Percentiles rank a stretch among this genome's conserved stretches.
phyloP scores from a whole-genome alignment of 83 land plant species.

The Larix sibirica region DNA sequence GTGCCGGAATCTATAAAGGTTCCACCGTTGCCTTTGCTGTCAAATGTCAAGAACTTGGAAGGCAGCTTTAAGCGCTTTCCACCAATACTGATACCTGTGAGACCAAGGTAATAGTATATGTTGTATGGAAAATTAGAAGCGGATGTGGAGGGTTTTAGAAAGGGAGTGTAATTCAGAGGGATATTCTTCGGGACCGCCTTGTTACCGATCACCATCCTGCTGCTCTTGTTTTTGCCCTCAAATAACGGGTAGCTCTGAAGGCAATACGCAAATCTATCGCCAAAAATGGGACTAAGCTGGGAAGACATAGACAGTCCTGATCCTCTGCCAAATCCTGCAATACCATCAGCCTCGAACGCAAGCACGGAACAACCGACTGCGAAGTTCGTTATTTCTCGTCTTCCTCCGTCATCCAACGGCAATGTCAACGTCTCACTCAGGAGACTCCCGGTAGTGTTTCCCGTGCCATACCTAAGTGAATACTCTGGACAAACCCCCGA shows the following conservation, averaged over 20 bases:
- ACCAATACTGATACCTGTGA: slow-evolving; percentile 32
- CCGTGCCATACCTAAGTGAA: too few relatives aligned
- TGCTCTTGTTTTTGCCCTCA: slow-evolving; percentile 41
- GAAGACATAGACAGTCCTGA: slow-evolving; percentile 42
- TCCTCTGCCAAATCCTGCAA: slow-evolving; percentile 58
- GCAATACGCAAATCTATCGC: slow-evolving; percentile 58
- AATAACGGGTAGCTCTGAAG: slow-evolving; percentile 43
- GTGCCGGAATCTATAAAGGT: slow-evolving; percentile 57
- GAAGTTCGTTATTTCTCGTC: too few relatives aligned
- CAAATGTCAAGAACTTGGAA: slow-evolving; percentile 29
- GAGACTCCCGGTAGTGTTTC: too few relatives aligned
- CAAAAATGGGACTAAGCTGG: slow-evolving; percentile 29
- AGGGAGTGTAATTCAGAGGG: slow-evolving; percentile 38
- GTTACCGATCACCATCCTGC: slow-evolving; percentile 43
- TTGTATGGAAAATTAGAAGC: too few relatives aligned
- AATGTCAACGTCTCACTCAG: too few relatives aligned
- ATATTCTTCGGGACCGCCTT: slow-evolving; percentile 29
- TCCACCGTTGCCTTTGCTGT: slow-evolving; percentile 50
- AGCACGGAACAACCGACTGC: too few relatives aligned
- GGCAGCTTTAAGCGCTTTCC: slow-evolving; percentile 24
- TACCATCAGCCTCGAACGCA: too few relatives aligned
- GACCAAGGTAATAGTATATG: slow-evolving; percentile 46
- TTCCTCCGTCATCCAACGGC: too few relatives aligned
- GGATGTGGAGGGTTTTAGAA: too few relatives aligned
- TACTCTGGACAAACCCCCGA: too few relatives aligned